A percentile compares a stretch with the other conserved stretches of the same genome.
These are phyloP conservation scores for Exophiala alcalophila DNA, from an alignment of 2,329 filamentous ascomycete species.

Conservation along the genomic window DNA sequence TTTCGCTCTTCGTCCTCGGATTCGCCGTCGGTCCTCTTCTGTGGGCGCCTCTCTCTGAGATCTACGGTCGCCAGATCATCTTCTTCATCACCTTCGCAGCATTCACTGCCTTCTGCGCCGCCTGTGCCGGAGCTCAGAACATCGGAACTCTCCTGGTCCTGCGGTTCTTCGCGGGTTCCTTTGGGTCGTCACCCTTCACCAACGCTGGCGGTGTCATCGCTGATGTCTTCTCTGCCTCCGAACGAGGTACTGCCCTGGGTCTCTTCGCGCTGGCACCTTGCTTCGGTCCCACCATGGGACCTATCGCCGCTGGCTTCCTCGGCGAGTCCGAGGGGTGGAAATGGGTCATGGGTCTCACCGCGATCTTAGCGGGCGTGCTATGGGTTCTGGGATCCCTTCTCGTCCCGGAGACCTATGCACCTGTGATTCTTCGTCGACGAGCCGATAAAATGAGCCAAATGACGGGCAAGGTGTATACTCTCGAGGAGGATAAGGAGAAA, in stretches of 20 bases:
- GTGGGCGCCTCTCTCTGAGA: constrained; percentile 64
- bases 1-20: constrained; percentile 63
- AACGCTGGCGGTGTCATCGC: constrained; percentile 61
- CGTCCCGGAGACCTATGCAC: constrained; percentile 61
- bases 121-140: constrained; percentile 55
- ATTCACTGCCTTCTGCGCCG: constrained; percentile 62
- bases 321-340: constrained; percentile 64
- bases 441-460: constrained; percentile 51
- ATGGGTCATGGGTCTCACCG: constrained; percentile 64
- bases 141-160: constrained; percentile 62
- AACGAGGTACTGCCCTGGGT: constrained; percentile 58
- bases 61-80: constrained; percentile 60
- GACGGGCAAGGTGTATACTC: constrained; percentile 57
- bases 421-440: constrained; percentile 53
- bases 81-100: constrained; percentile 58
- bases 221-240: constrained; percentile 56
- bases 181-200: constrained; percentile 61
- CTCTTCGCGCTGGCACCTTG: constrained; percentile 67
- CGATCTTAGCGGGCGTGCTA: constrained; percentile 61
- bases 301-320: constrained; percentile 66
- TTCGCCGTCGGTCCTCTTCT: constrained; percentile 60
- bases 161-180: constrained; percentile 64
- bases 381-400: constrained; percentile 54
- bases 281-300: constrained; percentile 62
- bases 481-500: constrained; percentile 49